These are phyloP conservation scores for Nitzschia inconspicua DNA, from an alignment of 108 stramenopile genomes.

Conservation along the genomic window DNA sequence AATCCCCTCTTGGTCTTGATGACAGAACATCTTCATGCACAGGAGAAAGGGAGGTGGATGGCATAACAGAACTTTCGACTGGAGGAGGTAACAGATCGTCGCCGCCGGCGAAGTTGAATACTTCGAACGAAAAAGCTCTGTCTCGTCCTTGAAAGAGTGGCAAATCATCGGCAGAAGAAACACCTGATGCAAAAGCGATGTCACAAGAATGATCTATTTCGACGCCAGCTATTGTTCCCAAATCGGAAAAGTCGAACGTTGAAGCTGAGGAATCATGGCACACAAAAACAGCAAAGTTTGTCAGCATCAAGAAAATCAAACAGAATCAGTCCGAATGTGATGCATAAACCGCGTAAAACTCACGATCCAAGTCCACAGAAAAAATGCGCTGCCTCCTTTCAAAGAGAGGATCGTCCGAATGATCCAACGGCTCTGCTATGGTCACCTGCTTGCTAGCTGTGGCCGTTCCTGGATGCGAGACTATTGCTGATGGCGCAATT, in stretches of 20 bases:
- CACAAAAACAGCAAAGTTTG: neutral
- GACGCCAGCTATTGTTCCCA: constrained; percentile 28
- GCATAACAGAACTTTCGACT: neutral
- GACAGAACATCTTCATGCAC: neutral
- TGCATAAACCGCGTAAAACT: constrained; percentile 23
- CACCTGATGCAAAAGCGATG: constrained; percentile 3
- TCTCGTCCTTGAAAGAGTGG: constrained; percentile 48
- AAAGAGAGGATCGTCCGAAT: too few relatives aligned
- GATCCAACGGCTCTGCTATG: constrained; percentile 11
- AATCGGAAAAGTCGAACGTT: constrained; percentile 61
- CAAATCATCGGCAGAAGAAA: constrained; percentile 13
- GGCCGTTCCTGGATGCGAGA: neutral
- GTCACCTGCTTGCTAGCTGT: constrained; percentile 11
- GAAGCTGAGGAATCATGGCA: constrained; percentile 24
- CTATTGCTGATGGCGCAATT: neutral
- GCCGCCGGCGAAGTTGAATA: constrained; percentile 77
- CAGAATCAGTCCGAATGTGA: too few relatives aligned
- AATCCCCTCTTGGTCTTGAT: constrained; percentile 78
- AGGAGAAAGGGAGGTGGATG: constrained; percentile 6
- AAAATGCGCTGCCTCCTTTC: constrained; percentile 47
- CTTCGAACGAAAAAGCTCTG: constrained; percentile 84
- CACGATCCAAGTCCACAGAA: constrained; percentile 82
- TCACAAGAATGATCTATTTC: constrained; percentile 2
- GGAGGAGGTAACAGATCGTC: constrained; percentile 56
- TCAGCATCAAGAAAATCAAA: constrained; percentile 1